Base-by-base conservation (phyloP, 495 filamentous ascomycete species). In the Talaromyces ruber region DNA sequence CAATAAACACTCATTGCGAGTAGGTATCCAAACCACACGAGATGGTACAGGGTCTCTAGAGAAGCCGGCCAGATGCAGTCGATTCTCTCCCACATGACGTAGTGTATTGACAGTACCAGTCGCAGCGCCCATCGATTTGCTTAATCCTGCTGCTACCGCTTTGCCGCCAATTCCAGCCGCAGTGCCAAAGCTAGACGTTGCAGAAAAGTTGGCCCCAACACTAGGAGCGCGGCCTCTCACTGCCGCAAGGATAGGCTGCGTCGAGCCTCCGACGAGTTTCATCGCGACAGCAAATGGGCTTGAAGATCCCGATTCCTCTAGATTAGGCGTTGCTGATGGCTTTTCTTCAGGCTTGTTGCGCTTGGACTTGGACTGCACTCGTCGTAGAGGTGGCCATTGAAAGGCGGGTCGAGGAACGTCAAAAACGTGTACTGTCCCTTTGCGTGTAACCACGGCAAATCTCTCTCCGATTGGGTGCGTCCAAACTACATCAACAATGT, bases 381-480 rank as follows among this genome's bases (percentile, higher is more conserved):
- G 86, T 52, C 89, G 90, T 60, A 87, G 86, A 50, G 93, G 93
- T 30, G 93, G 93, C 93, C 93, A 97, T 47, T 88, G 85, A 62
- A 91, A 92, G 3, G 92, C 90, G 57, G 83, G 88, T 26, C 84
- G 75, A n/a, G 91, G 90, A 53, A 97, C 75, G 66, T 96, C 89
- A 65, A 94, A 86, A 25, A 96, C 84, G 72, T 98, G 94, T 4
- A 97, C 86, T 2, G 94, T 98, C n/a, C 93, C 91, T 65, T 90
- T 88, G 62, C 93, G 88, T 9, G 93, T 97, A 52, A 96, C 83
- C 68, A 98, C 84, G 12, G 93, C 93, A 12, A 92, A 71, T 63
- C 87, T 82, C 66, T 96, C 90, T 12, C 88, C 91, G 51, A 85
- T 85, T 7, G 93, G 92, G 43, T 83, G 79, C 1, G 86, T 87